Evolutionary conservation across 768 basidiomycete species (phyloP), one percentile per base, ranked within the genome.

Genomic region (Lactarius akahatsu): DNA sequence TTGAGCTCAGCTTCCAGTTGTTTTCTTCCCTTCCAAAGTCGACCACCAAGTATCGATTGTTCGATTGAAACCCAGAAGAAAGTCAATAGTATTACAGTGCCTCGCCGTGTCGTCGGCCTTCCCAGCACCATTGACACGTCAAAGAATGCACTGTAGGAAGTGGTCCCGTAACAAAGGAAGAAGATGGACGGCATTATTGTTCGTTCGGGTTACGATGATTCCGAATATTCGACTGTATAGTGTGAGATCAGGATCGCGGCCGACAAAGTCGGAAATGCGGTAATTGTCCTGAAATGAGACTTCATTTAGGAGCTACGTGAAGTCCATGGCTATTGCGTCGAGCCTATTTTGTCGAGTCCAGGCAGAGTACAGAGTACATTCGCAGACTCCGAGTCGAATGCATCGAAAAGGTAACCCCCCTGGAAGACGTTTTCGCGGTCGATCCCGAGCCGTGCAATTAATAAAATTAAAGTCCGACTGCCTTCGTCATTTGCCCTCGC

Each of bases 231-330:
- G 61, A 36, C 11, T 36, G 36, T 38, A 38, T 13, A 7, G 38
- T 13, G 61, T 30, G 28, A 11, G 26, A 11, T 4, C 13, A 5
- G n/a, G 40, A 43, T 43, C 30, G 4, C 30, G 62, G 5, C 62
- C 54, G 13, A 62, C 62, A 26, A 56, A 56, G 54, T 56, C 61
- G 36, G 41, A 62, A 43, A 62, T 56, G 18, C 30, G 28, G 54
- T 56, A 26, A 43, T 62, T 40, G 28, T 62, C 61, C 61, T 41
- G 10, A 15, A 54, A 30, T 41, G 16, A 20, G 41, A 2, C 5
- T 11, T 52, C 4, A 23, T 52, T 34, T 26, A n/a, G 28, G 30
- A 20, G 10, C 8, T 16, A 32, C 38, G 13, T 15, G 38, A 40
- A 40, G 38, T 16, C 38, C 38, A 40, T 40, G 5, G 15, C 38